Percentiles rank a stretch among this genome's conserved stretches.
Evolutionary conservation across 305 asterid species (phyloP).

Genomic region (Fraxinus paxiana): DNA sequence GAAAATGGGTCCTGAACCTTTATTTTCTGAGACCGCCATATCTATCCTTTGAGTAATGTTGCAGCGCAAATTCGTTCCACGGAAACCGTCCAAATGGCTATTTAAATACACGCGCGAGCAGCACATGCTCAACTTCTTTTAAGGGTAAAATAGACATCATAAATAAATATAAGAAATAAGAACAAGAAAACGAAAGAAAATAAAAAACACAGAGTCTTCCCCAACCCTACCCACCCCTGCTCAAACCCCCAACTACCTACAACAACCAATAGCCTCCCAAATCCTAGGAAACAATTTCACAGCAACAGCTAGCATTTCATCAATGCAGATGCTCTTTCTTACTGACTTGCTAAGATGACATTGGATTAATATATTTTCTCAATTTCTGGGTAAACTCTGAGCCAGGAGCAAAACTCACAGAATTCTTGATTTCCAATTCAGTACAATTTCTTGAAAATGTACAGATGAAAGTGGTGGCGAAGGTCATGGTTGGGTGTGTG

Average conservation of each 20-base stretch:
- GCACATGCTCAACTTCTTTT: neutral
- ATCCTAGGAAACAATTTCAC: neutral
- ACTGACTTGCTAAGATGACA: neutral
- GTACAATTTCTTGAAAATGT: neutral
- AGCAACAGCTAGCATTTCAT: neutral
- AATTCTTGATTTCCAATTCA: neutral
- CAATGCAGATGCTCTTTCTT: neutral
- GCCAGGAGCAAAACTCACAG: neutral
- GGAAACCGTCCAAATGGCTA: neutral
- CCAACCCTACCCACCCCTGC: neutral
- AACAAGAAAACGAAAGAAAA: neutral
- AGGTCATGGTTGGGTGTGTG: neutral
- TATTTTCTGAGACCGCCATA: neutral
- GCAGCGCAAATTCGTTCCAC: neutral
- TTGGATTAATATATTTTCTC: neutral
- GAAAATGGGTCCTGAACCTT: neutral
- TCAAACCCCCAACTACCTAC: neutral
- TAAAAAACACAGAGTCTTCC: neutral
- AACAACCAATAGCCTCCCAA: neutral
- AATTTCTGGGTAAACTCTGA: neutral
- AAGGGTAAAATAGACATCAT: neutral
- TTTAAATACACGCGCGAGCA: neutral
- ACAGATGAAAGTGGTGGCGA: neutral
- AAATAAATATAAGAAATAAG: neutral
- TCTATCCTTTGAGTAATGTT: neutral